Evolutionary conservation across 495 filamentous ascomycete species (phyloP).

Genomic region (Penicillium roqueforti): DNA sequence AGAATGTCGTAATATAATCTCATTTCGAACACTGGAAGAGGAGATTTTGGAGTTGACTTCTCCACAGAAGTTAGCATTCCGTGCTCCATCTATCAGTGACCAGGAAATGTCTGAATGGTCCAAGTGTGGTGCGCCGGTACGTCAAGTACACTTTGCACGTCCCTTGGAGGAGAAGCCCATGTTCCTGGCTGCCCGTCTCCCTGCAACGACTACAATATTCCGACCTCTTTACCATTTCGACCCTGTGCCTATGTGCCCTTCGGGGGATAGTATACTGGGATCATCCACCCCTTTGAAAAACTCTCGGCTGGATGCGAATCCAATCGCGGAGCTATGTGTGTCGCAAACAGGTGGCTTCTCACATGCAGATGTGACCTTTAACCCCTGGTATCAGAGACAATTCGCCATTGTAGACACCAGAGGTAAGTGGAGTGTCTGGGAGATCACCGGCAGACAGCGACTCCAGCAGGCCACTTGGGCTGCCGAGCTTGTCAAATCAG

Average conservation of each 20-base stretch:
- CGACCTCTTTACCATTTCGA: conserved; percentile 49
- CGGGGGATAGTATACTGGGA: conserved; percentile 6
- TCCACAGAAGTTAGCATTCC: conserved; percentile 17
- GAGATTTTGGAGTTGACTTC: conserved; percentile 28
- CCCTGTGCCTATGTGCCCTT: conserved; percentile 29
- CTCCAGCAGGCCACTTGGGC: conserved; percentile 28
- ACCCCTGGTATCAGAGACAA: conserved; percentile 65
- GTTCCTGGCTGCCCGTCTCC: conserved; percentile 62
- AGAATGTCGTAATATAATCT: conserved; percentile 39
- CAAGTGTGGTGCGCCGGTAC: conserved; percentile 55
- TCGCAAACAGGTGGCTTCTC: conserved; percentile 51
- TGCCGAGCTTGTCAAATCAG: conserved; percentile 21
- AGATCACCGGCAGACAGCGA: conserved; percentile 48
- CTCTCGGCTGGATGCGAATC: conserved; percentile 59
- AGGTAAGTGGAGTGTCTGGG: conserved; percentile 76
- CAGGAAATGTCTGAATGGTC: conserved; percentile 52
- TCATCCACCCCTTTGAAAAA: conserved; percentile 19
- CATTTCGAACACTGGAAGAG: conserved; percentile 34
- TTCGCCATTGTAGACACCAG: conserved; percentile 67
- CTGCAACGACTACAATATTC: conserved; percentile 53
- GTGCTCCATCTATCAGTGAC: conserved; percentile 31
- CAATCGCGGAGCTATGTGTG: conserved; percentile 51
- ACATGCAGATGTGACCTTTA: conserved; percentile 75
- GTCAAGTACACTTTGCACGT: conserved; percentile 61
- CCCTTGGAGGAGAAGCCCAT: conserved; percentile 43